Percentiles rank a stretch among this genome's conserved stretches.
These are phyloP conservation scores for Onygenales sp. DNA, from an alignment of 2,329 filamentous ascomycete species.

Conservation along the genomic window DNA sequence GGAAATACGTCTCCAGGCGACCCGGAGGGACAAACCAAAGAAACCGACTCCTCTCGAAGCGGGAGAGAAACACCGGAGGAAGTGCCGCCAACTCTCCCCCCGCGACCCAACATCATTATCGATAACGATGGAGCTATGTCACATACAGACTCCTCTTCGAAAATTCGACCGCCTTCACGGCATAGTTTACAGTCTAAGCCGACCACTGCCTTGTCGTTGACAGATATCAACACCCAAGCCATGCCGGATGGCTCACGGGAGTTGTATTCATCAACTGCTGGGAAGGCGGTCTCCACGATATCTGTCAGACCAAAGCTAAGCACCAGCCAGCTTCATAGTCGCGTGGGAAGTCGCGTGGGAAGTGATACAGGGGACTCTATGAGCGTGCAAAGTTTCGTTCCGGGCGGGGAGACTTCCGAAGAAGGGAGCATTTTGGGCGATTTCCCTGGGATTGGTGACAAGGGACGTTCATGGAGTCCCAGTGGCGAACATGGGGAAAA, in stretches of 20 bases:
- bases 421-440: constrained; percentile 74
- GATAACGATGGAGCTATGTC: constrained; percentile 23
- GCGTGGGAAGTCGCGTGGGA: constrained; percentile 35
- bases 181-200: constrained; percentile 49
- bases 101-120: constrained; percentile 32
- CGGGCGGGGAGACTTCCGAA: constrained; percentile 54
- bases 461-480: constrained; percentile 1
- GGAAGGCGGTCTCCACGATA: constrained; percentile 21
- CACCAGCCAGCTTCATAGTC: constrained; percentile 34
- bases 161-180: constrained; percentile 24
- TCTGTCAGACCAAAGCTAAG: constrained; percentile 25
- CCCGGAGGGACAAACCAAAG: neutral
- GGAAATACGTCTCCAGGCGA: neutral
- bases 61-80: constrained; percentile 22
- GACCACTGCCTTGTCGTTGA: constrained; percentile 74
- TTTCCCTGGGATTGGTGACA: constrained; percentile 41
- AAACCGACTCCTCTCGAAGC: constrained; percentile 4
- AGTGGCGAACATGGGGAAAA: constrained; percentile 20
- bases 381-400: constrained; percentile 42
- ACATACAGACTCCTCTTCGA: constrained; percentile 19
- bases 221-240: constrained; percentile 69
- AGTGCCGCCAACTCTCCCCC: constrained; percentile 37
- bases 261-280: constrained; percentile 44
- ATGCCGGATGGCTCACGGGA: constrained; percentile 61
- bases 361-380: constrained; percentile 43